Evolutionary conservation across 169 alveolate genomes (phyloP), one percentile per base, ranked within the genome.

Genomic region (Prorocentrum cordatum): DNA sequence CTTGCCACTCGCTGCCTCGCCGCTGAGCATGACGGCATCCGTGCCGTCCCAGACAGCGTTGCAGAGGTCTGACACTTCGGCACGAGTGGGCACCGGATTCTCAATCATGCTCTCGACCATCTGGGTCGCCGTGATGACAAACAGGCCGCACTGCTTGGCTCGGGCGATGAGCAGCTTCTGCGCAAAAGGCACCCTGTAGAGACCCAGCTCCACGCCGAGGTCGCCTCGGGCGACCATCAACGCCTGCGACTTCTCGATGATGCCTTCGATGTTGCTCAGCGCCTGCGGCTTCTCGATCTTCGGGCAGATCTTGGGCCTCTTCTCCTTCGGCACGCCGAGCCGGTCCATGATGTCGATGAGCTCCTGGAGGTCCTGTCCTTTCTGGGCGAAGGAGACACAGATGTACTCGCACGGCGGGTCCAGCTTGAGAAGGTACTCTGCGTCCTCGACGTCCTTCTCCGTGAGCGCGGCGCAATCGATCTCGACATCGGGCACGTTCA

Each of bases 31-130:
- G 31, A 97, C 99, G 32, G 99, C 86, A 92, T 98, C 99, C 6
- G 99, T 93, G 47, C 99, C 99, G 92, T 98, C 99, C 67, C 97
- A 92, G 31, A 98, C 99, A 0, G 99, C 99, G 91, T 98, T 98
- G 87, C 99, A 98, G 72, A 98, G 99, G 94, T 98, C 99, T 27
- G 99, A 94, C 54, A 97, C 98, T 93, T 98, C 99, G 3, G 99
- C 99, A 64, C 99, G 95, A 12, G 99, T 98, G 31, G 99, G 99
- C 92, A 98, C 93, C n/a, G 99, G 98, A 42, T 97, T 97, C 54
- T 95, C 95, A 50, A 97, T 95, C 99, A 98, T 98, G 79, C 98
- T 95, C 94, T 97, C 99, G 82, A 98, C 94, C 99, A 98, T 97
- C 94, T 98, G 99, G 0, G 99, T 98, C 31, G 99, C 99, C 33